A percentile compares a stretch with the other conserved stretches of the same genome.
phyloP scores from a whole-genome alignment of 768 basidiomycete genomes.

The Rubroboletus satanas region DNA sequence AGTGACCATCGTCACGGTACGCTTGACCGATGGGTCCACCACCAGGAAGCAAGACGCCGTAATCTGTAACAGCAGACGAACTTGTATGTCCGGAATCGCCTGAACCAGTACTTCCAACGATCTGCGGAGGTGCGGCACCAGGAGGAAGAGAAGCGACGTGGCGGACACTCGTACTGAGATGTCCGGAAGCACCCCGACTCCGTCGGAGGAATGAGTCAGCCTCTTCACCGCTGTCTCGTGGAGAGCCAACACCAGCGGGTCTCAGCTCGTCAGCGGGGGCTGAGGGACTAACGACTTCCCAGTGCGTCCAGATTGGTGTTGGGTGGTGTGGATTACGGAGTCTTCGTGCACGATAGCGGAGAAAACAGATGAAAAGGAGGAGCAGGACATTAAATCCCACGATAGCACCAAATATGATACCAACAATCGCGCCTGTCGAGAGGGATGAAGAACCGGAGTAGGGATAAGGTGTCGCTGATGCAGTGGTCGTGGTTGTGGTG shows the following conservation, averaged over 20 bases:
- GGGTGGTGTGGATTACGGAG: slow-evolving; percentile 15
- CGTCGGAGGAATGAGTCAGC: slow-evolving; percentile 58
- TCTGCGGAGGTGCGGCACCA: slow-evolving; percentile 31
- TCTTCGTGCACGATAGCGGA: slow-evolving; percentile 28
- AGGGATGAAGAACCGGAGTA: slow-evolving; percentile 28
- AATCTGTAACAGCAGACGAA: slow-evolving; percentile 38
- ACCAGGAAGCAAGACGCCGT: slow-evolving; percentile 30
- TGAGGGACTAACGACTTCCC: slow-evolving; percentile 37
- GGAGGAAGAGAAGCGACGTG: slow-evolving; percentile 29
- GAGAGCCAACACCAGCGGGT: slow-evolving; percentile 60
- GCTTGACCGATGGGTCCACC: slow-evolving; percentile 33
- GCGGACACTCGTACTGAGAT: slow-evolving; percentile 12
- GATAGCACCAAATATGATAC: slow-evolving; percentile 45
- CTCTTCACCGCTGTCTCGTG: slow-evolving; percentile 68
- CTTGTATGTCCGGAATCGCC: slow-evolving; percentile 38
- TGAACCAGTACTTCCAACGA: slow-evolving; percentile 40
- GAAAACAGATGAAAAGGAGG: slow-evolving; percentile 37
- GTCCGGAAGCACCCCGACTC: slow-evolving; percentile 23
- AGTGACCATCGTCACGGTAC: slow-evolving; percentile 22
- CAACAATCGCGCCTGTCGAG: slow-evolving; percentile 30
- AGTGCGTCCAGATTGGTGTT: slow-evolving; percentile 42
- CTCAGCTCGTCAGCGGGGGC: slow-evolving; percentile 30
- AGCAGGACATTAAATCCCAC: slow-evolving; percentile 58
- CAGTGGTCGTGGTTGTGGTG: slow-evolving; percentile 15
- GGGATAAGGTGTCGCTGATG: slow-evolving; percentile 24